Evolutionary conservation across 257 asterid genomes (phyloP).

Genomic region (Osmanthus fragrans): DNA sequence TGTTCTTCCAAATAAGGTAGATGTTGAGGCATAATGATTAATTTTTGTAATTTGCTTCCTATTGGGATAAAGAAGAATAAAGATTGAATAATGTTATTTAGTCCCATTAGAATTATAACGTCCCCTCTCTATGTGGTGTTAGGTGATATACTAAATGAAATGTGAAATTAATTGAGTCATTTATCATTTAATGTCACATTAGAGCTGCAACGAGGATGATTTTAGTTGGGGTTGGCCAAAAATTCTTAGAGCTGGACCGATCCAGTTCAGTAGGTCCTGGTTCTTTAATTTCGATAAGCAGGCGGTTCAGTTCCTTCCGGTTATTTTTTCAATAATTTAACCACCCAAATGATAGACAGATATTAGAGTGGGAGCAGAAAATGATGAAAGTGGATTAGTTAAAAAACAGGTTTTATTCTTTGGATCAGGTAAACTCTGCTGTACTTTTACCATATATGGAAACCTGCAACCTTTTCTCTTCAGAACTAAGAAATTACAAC

Average conservation of each 20-base stretch:
- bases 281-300: neutral
- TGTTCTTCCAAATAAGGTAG: conserved; percentile 3
- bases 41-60: conserved; percentile 51
- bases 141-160: no score
- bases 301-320: neutral
- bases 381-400: conserved; percentile 34
- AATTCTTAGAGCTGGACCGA: neutral
- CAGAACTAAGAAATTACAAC: conserved; percentile 17
- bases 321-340: conserved; percentile 4
- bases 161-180: no score
- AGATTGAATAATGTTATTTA: neutral
- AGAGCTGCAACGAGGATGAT: neutral
- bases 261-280: neutral
- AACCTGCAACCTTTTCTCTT: conserved; percentile 5
- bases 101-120: no score
- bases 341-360: conserved; percentile 23
- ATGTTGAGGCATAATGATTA: conserved; percentile 30
- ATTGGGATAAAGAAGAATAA: conserved; percentile 39
- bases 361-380: conserved; percentile 21
- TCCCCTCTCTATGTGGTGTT: no score
- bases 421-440: conserved; percentile 10
- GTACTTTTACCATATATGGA: conserved; percentile 22
- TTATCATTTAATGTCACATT: no score
- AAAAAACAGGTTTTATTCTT: conserved; percentile 1
- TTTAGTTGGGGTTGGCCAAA: neutral